phyloP scores from a whole-genome alignment of 148 eudicot genomes.

The Rhododendron ovatum region DNA sequence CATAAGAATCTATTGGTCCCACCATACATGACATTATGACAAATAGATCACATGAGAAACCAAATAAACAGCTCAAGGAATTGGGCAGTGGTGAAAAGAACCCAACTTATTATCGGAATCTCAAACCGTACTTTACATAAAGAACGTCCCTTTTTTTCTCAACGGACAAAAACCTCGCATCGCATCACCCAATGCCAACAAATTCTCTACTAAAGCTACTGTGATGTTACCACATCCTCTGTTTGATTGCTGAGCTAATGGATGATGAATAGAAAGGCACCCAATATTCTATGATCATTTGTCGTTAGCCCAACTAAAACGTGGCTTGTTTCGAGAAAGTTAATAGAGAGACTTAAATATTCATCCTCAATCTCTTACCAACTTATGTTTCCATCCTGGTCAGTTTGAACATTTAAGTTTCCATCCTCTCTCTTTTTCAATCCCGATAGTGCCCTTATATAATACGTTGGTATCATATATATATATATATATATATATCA shows the following conservation, averaged over 20 bases:
- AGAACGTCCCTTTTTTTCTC: background rate
- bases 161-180: constrained; percentile 13
- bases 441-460: too few species aligned
- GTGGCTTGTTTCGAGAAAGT: constrained; percentile 2
- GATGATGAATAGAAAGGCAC: background rate
- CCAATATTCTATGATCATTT: background rate
- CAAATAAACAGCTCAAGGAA: constrained; percentile 12
- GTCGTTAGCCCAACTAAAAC: background rate
- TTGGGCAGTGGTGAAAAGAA: constrained; percentile 20
- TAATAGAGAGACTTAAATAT: background rate
- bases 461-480: too few species aligned
- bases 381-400: too few species aligned
- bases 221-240: constrained; percentile 11
- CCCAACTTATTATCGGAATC: constrained; percentile 14
- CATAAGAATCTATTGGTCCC: constrained; percentile 21
- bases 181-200: constrained; percentile 14
- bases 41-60: constrained; percentile 2
- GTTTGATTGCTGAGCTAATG: constrained; percentile 6
- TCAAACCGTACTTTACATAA: constrained; percentile 6
- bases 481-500: too few species aligned
- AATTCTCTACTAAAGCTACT: constrained; percentile 14
- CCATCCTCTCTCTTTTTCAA: too few species aligned
- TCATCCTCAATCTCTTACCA: too few species aligned
- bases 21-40: background rate
- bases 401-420: too few species aligned